Evolutionary conservation across 2,329 filamentous ascomycete genomes (phyloP), one percentile per base, ranked within the genome.

Genomic region (Diaporthe sp.): DNA sequence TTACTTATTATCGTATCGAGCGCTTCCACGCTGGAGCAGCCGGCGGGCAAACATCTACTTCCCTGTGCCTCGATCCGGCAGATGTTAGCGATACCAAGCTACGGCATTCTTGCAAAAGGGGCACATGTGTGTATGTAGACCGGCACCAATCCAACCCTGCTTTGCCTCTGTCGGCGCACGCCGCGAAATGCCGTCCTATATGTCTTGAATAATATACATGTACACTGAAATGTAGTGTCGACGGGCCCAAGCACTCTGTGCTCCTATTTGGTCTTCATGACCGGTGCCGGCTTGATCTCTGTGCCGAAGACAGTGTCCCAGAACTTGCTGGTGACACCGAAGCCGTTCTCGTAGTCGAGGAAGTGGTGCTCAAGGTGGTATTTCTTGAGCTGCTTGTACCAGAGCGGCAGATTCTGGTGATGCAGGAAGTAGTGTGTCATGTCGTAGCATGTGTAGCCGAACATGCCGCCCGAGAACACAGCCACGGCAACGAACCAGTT

Each of bases 351-450:
- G 83, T 97, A 99, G 84, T 99, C 97, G 77, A 97, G 95, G 85
- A 98, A 99, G 86, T 99, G 97, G 84, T 99, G 97, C 83, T 95
- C 92, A 42, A 99, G 92, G 83, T 99, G 97, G 82, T 98, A 98
- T 86, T 98, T 98, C 92, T 99, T 99, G 80, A 98, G 91, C 78
- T 92, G 89, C 85, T 94, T 94, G 87, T 97, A 98, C 90, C 95
- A 98, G 2, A 92, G 86, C 22, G 97, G 97, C 3, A 99, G 91
- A 80, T 95, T 97, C 86, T 94, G 92, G 87, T 99, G 97, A 84
- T 99, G 97, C 53, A 99, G 90, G 90, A 99, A 99, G 89, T 98
- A 99, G 85, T 99, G 97, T 2, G 97, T 99, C 87, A 98, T 82
- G 84, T 99, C 97, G 86, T 99, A 99, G 88, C 94, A 95, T 77